Conservation (phyloP, 768 basidiomycete species). For the Termitomyces heimii region DNA sequence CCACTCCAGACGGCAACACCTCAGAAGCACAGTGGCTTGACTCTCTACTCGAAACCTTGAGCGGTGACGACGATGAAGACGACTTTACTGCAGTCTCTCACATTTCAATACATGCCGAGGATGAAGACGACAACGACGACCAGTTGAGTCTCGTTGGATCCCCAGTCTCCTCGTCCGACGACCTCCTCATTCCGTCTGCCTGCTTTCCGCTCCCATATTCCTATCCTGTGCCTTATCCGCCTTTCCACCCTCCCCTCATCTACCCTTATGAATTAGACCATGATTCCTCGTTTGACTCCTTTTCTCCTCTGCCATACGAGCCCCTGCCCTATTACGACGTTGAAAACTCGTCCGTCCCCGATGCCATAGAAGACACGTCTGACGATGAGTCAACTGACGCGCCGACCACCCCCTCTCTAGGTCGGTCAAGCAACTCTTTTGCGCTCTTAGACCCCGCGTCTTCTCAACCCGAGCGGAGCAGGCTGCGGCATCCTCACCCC, state of each 20-base stretch:
- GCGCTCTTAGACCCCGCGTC: constrained; percentile 46
- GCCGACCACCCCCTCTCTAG: constrained; percentile 54
- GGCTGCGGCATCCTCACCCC: constrained; percentile 39
- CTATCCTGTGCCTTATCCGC: constrained; percentile 64
- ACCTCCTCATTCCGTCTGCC: constrained; percentile 48
- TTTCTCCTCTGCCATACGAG: constrained; percentile 39
- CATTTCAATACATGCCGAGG: constrained; percentile 41
- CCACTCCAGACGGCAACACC: constrained; percentile 29
- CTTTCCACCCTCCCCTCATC: constrained; percentile 52
- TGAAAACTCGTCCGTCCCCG: constrained; percentile 67
- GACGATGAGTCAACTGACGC: constrained; percentile 76
- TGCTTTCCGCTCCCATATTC: constrained; percentile 52
- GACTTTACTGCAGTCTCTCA: constrained; percentile 36
- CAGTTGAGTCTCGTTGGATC: constrained; percentile 57
- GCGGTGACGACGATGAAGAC: constrained; percentile 62
- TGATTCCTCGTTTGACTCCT: constrained; percentile 33
- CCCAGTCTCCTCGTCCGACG: constrained; percentile 75
- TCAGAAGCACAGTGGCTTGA: constrained; percentile 82
- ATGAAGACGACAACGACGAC: constrained; percentile 57
- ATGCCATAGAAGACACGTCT: constrained; percentile 79
- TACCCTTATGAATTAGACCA: constrained; percentile 42
- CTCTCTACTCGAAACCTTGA: constrained; percentile 68
- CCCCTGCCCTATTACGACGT: constrained; percentile 63
- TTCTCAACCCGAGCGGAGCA: constrained; percentile 44
- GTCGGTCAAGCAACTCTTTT: constrained; percentile 52